phyloP scores from a whole-genome alignment of 2,329 filamentous ascomycete genomes.

The Hymenoscyphus albidus region DNA sequence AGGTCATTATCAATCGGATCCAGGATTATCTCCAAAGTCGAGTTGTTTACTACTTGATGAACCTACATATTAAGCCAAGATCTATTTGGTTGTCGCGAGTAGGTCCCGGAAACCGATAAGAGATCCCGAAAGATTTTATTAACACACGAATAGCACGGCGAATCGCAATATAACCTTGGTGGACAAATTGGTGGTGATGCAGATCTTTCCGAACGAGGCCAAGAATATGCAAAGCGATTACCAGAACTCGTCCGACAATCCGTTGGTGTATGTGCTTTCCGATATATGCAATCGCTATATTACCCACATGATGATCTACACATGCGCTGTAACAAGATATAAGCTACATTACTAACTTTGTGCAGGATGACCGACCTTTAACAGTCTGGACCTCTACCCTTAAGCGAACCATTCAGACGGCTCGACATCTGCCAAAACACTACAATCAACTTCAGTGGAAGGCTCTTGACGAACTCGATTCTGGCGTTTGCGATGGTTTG shows the following conservation, averaged over 20 bases:
- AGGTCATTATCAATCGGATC: conserved; percentile 97
- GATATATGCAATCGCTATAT: background rate
- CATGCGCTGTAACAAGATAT: conserved; percentile 1
- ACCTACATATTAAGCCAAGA: conserved; percentile 92
- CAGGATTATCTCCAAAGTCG: conserved; percentile 95
- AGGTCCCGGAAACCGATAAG: conserved; percentile 38
- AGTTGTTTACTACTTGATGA: conserved; percentile 98
- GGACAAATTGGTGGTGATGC: conserved; percentile 94
- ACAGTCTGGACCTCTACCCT: conserved; percentile 75
- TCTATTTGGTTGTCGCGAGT: conserved; percentile 95
- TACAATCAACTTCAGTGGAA: conserved; percentile 99
- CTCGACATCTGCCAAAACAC: conserved; percentile 71
- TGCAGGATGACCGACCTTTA: conserved; percentile 53
- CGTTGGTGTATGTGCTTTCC: conserved; percentile 63
- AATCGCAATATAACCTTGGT: conserved; percentile 86
- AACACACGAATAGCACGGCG: conserved; percentile 66
- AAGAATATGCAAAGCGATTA: conserved; percentile 80
- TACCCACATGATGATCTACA: background rate
- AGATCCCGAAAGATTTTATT: conserved; percentile 11
- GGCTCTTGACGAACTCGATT: conserved; percentile 93
- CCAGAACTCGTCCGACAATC: conserved; percentile 82
- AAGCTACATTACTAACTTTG: conserved; percentile 5
- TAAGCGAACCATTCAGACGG: conserved; percentile 85
- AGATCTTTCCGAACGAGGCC: conserved; percentile 76
- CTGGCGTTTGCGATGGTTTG: conserved; percentile 91